Conservation (phyloP, 345 rosid species). For the Salix arbutifolia region DNA sequence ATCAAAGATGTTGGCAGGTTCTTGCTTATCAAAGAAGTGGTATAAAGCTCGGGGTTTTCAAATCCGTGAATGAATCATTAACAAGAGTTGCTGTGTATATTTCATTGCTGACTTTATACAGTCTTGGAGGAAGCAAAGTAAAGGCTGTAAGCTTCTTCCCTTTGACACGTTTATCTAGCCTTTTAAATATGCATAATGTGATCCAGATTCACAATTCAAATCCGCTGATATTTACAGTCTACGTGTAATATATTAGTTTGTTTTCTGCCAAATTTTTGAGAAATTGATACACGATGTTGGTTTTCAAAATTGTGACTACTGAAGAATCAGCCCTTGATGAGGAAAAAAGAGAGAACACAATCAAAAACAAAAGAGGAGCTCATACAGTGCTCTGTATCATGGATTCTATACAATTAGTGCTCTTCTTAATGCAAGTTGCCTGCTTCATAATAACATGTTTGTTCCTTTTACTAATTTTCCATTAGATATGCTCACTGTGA, state of each 20-base stretch:
- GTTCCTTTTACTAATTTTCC: background rate
- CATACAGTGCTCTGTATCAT: background rate
- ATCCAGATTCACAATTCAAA: background rate
- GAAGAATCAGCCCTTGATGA: background rate
- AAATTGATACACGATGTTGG: background rate
- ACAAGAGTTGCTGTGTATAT: slow-evolving; percentile 89
- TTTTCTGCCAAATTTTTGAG: background rate
- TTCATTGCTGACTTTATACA: slow-evolving; percentile 76
- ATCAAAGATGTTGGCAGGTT: slow-evolving; percentile 53
- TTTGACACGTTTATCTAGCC: slow-evolving; percentile 17
- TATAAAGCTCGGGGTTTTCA: slow-evolving; percentile 86
- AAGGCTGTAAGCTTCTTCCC: slow-evolving; percentile 65
- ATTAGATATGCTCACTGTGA: background rate
- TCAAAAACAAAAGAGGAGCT: background rate
- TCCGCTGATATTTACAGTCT: background rate
- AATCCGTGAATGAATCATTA: slow-evolving; percentile 82
- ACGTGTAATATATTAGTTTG: background rate
- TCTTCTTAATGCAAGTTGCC: background rate
- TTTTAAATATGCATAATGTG: background rate
- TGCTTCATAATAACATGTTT: background rate
- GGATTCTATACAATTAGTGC: background rate
- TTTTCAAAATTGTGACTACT: background rate
- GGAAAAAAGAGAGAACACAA: background rate
- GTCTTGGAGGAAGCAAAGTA: slow-evolving; percentile 95
- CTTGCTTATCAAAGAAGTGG: slow-evolving; percentile 77